Evolutionary conservation across 768 basidiomycete species (phyloP), one percentile per base, ranked within the genome.

Genomic region (Lentinula sp.): DNA sequence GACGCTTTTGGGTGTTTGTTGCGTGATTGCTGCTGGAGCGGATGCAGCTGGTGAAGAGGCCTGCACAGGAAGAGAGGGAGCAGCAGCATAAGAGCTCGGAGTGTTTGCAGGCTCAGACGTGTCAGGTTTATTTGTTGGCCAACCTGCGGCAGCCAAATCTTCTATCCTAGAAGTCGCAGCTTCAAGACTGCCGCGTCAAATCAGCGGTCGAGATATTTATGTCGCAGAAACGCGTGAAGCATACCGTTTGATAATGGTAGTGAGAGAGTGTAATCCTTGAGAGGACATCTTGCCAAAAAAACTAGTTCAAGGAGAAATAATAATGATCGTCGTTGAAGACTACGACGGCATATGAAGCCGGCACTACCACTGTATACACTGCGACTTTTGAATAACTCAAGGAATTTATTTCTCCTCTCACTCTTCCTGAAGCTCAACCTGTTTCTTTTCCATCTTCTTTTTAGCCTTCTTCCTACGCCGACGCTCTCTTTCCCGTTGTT

Each of bases 131-230:
- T 69, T 46, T 53, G 64, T 61, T 32, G 55, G 60, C 57, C 40
- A 64, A 18, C 62, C 73, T 66, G 57, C 77, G 43, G 81, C 78
- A 40, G 89, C 88, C 62, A 94, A 78, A 69, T 99, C 97, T 74
- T 99, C 97, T 39, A 99, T 84, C 37, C 97, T 85, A 48, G 91
- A 92, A 5, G 93, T 95, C 8, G 94, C 92, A 28, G 97, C 97
- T 79, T 95, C 91, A 55, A 94, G 83, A 65, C 95, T 95, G 68
- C 34, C 49, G 51, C 83, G 79, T 61, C 59, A 16, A 62, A 61
- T 57, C 39, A 61, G 55, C 43, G 43, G 62, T 21, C 21, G 57
- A 37, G 60, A 61, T 40, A 65, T 59, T 13, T 48, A 43, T 64
- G 37, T 52, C 45, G 52, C 37, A 34, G 9, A 61, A 57, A 46